Percentiles rank a stretch among this genome's conserved stretches.
phyloP scores from a whole-genome alignment of 1,284 basidiomycete genomes.

The Erythrobasidium hasegawianum region DNA sequence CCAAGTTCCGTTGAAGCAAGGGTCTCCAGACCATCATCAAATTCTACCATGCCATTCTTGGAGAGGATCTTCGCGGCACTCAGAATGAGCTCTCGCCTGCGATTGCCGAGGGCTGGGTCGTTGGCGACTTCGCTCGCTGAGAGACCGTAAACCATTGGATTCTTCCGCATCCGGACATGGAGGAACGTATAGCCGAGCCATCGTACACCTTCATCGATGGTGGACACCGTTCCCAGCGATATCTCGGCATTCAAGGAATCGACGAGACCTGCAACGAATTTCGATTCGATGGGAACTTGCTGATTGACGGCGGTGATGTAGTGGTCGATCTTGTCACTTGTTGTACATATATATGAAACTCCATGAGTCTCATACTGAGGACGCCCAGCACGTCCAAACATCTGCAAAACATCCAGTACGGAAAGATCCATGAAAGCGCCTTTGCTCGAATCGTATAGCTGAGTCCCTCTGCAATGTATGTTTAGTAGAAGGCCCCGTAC shows the following conservation, averaged over 20 bases:
- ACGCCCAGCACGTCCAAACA: conserved; percentile 52
- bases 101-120: conserved; percentile 72
- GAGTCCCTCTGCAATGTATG: conserved; percentile 63
- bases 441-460: conserved; percentile 85
- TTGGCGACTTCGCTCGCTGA: conserved; percentile 65
- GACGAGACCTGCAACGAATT: conserved; percentile 79
- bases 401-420: conserved; percentile 86
- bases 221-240: conserved; percentile 88
- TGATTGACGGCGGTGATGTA: conserved; percentile 56
- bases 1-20: conserved; percentile 83
- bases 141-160: conserved; percentile 90
- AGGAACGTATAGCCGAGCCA: conserved; percentile 99
- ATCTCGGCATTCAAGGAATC: conserved; percentile 96
- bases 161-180: conserved; percentile 90
- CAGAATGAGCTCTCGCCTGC: conserved; percentile 68
- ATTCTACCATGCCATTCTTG: conserved; percentile 78
- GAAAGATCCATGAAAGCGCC: conserved; percentile 90
- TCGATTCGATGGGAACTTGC: conserved; percentile 92
- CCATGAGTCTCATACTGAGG: conserved; percentile 93
- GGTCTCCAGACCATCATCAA: conserved; percentile 61
- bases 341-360: conserved; percentile 94
- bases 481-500: background rate
- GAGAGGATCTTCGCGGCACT: conserved; percentile 68
- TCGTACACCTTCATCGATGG: conserved; percentile 76
- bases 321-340: conserved; percentile 85